Conservation (phyloP, 345 rosid species). For the Carallia pectinifolia region DNA sequence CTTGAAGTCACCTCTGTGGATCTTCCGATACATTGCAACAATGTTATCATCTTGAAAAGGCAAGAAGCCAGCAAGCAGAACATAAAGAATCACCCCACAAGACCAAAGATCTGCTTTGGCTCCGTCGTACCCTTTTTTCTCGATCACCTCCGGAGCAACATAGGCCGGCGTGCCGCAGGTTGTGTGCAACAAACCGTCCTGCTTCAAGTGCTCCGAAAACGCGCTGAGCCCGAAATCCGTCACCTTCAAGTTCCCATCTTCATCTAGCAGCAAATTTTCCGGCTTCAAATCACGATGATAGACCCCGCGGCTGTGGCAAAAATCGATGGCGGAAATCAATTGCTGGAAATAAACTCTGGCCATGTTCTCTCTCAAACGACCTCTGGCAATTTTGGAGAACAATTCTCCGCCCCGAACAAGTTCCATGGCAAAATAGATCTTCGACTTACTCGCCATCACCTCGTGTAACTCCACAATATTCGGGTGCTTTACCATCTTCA, state of each 20-base stretch:
- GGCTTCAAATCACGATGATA: slow-evolving; percentile 91
- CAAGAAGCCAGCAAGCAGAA: slow-evolving; percentile 80
- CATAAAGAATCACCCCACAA: slow-evolving; percentile 86
- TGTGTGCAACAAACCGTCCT: slow-evolving; percentile 75
- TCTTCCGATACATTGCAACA: slow-evolving; percentile 79
- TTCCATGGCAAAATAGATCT: slow-evolving; percentile 94
- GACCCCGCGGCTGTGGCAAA: slow-evolving; percentile 92
- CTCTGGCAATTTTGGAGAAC: slow-evolving; percentile 61
- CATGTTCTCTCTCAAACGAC: slow-evolving; percentile 65
- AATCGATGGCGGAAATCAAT: slow-evolving; percentile 76
- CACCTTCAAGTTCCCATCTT: slow-evolving; percentile 72
- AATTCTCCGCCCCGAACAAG: slow-evolving; percentile 89
- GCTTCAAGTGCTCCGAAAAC: slow-evolving; percentile 67
- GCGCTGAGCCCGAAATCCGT: slow-evolving; percentile 92
- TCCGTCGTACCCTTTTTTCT: slow-evolving; percentile 84
- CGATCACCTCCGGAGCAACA: slow-evolving; percentile 88
- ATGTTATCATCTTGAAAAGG: slow-evolving; percentile 86
- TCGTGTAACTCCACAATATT: slow-evolving; percentile 84
- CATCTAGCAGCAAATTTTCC: slow-evolving; percentile 75
- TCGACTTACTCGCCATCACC: slow-evolving; percentile 94
- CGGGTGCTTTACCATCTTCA: slow-evolving; percentile 90
- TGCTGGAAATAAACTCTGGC: slow-evolving; percentile 83
- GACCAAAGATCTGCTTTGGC: slow-evolving; percentile 94
- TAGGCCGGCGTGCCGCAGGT: slow-evolving; percentile 94
- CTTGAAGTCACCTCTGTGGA: slow-evolving; percentile 82